A percentile compares a stretch with the other conserved stretches of the same genome.
Evolutionary conservation across 441 rosid genomes (phyloP).

Genomic region (Erodium texanum): DNA sequence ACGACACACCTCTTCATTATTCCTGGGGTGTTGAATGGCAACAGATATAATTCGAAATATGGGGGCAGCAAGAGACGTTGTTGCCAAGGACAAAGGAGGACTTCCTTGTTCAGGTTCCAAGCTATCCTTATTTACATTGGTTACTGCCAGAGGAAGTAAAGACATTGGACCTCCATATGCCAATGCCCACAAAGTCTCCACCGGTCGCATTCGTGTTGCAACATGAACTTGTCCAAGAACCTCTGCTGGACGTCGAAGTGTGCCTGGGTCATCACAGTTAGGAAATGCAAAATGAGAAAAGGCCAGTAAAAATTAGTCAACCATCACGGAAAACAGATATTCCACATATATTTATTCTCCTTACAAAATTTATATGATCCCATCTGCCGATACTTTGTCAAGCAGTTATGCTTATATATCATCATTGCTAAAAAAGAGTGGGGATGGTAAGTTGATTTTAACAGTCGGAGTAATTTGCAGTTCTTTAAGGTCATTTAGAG

Average conservation of each 20-base stretch:
- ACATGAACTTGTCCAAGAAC: constrained; percentile 99
- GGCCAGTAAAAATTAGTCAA: constrained; percentile 13
- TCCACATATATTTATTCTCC: background rate
- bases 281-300: constrained; percentile 15
- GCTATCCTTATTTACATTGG: constrained; percentile 64
- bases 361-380: background rate
- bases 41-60: constrained; percentile 72
- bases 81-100: constrained; percentile 45
- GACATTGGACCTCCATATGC: constrained; percentile 97
- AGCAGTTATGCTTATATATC: background rate
- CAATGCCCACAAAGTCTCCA: constrained; percentile 94
- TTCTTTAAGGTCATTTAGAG: background rate
- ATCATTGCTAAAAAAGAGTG: background rate
- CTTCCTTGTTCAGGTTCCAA: constrained; percentile 69
- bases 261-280: constrained; percentile 43
- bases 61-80: constrained; percentile 82
- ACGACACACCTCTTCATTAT: constrained; percentile 82
- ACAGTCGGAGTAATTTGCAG: background rate
- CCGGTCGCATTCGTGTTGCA: constrained; percentile 78
- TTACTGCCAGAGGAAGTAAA: constrained; percentile 78
- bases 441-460: background rate
- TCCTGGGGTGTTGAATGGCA: constrained; percentile 83
- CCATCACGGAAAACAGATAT: constrained; percentile 6
- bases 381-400: background rate
- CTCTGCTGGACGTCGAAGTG: constrained; percentile 87